Conservation (phyloP, 1,284 basidiomycete genomes). For the Schizophyllum commune region DNA sequence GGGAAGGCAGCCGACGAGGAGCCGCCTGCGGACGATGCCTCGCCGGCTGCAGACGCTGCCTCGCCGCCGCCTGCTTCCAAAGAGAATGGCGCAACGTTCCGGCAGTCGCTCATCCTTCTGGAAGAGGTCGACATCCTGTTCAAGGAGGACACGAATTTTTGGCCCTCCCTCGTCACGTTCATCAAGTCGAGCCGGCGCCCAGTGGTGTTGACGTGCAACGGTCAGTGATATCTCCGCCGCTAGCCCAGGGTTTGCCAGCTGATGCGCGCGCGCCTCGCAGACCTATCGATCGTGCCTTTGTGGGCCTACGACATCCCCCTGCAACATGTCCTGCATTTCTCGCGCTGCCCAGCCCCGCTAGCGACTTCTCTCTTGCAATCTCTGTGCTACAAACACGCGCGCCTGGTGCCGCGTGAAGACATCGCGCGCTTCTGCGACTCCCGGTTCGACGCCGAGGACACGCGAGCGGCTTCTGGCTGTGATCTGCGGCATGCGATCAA, state of each 20-base stretch:
- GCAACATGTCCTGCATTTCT: constrained; percentile 66
- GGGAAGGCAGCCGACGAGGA: constrained; percentile 5
- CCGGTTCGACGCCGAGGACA: background rate
- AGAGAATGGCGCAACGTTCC: constrained; percentile 24
- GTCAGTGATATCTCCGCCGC: constrained; percentile 35
- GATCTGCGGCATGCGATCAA: constrained; percentile 59
- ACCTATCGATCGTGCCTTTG: constrained; percentile 61
- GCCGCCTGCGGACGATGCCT: background rate
- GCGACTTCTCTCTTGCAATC: constrained; percentile 69
- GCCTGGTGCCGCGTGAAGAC: constrained; percentile 26
- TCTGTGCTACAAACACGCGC: constrained; percentile 55
- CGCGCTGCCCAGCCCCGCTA: constrained; percentile 47
- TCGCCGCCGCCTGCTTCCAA: background rate
- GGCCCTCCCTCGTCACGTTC: constrained; percentile 76
- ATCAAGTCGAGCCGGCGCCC: constrained; percentile 80
- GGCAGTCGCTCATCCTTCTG: constrained; percentile 88
- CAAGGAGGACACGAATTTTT: constrained; percentile 87
- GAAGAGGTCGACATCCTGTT: constrained; percentile 96
- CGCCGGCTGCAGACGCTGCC: background rate
- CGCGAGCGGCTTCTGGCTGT: constrained; percentile 3
- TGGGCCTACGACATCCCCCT: constrained; percentile 59
- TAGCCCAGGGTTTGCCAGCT: constrained; percentile 12
- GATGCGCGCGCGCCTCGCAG: constrained; percentile 28
- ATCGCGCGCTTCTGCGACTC: constrained; percentile 30
- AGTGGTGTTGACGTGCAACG: constrained; percentile 89